Conservation (phyloP, 2,329 filamentous ascomycete species). For the Fusarium sp. region DNA sequence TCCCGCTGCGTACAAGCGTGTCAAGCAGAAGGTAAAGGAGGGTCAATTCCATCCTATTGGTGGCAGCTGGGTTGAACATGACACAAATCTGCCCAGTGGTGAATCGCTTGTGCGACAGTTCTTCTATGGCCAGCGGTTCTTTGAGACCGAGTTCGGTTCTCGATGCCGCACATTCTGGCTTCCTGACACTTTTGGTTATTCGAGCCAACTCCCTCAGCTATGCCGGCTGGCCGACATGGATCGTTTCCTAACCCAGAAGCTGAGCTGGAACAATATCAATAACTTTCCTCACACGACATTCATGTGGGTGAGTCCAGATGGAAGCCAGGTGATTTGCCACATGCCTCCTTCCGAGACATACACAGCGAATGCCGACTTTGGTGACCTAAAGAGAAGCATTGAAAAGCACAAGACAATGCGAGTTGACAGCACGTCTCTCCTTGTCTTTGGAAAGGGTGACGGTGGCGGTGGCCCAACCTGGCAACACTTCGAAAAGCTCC, state of each 20-base stretch:
- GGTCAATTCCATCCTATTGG: conserved; percentile 95
- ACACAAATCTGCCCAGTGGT: conserved; percentile 96
- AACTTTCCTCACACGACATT: conserved; percentile 99
- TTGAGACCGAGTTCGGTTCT: conserved; percentile 90
- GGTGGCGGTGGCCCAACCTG: conserved; percentile 95
- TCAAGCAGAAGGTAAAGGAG: conserved; percentile 90
- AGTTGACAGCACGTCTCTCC: conserved; percentile 87
- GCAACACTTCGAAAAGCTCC: conserved; percentile 93
- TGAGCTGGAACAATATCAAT: conserved; percentile 99
- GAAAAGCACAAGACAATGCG: conserved; percentile 96
- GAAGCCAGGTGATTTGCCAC: conserved; percentile 95
- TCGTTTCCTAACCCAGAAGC: conserved; percentile 96
- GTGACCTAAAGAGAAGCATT: conserved; percentile 89
- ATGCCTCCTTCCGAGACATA: conserved; percentile 98
- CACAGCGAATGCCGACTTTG: conserved; percentile 93
- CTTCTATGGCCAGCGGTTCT: conserved; percentile 93
- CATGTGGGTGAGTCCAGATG: conserved; percentile 97
- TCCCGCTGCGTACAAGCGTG: conserved; percentile 86
- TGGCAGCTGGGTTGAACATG: conserved; percentile 98
- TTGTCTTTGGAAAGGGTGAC: conserved; percentile 97
- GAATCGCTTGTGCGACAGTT: conserved; percentile 96
- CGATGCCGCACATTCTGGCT: conserved; percentile 95
- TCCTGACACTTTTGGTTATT: conserved; percentile 98
- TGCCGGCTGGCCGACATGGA: conserved; percentile 96
- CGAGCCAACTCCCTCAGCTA: conserved; percentile 90